These are phyloP conservation scores for Craspedostauros australis DNA, from an alignment of 108 stramenopile genomes.

Conservation along the genomic window DNA sequence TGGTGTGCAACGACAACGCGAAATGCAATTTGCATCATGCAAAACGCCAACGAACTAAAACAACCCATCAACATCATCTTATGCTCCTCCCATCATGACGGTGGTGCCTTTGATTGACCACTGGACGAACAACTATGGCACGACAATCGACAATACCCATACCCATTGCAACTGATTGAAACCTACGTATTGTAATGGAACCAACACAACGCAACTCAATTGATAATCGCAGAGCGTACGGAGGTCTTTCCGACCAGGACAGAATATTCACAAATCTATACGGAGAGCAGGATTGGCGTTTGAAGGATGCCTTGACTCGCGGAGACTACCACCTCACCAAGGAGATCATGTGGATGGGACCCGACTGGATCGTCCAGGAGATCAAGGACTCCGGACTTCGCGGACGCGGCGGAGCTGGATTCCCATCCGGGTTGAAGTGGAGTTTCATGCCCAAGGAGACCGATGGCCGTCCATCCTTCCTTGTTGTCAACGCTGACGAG, in stretches of 20 bases:
- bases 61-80: too few relatives aligned
- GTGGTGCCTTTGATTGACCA: too few relatives aligned
- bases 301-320: slow-evolving; percentile 91
- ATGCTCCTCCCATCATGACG: too few relatives aligned
- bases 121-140: too few relatives aligned
- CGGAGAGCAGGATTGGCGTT: slow-evolving; percentile 99
- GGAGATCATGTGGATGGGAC: slow-evolving; percentile 98
- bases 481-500: slow-evolving; percentile 99
- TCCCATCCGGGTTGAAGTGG: slow-evolving; percentile 99
- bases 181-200: too few relatives aligned
- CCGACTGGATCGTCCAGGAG: slow-evolving; percentile 99
- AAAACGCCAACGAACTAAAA: too few relatives aligned
- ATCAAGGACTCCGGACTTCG: slow-evolving; percentile 98
- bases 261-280: slow-evolving; percentile 99
- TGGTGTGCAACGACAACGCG: too few relatives aligned
- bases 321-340: slow-evolving; percentile 94
- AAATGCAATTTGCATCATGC: too few relatives aligned
- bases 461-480: slow-evolving; percentile 96
- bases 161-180: too few relatives aligned
- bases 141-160: too few relatives aligned
- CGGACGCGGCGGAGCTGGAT: slow-evolving; percentile 98
- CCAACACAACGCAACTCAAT: too few relatives aligned
- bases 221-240: slow-evolving; percentile 44
- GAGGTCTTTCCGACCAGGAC: slow-evolving; percentile 96
- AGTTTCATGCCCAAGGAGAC: slow-evolving; percentile 99